phyloP scores from a whole-genome alignment of 2,329 filamentous ascomycete genomes.

The Calonectria leucothoes region DNA sequence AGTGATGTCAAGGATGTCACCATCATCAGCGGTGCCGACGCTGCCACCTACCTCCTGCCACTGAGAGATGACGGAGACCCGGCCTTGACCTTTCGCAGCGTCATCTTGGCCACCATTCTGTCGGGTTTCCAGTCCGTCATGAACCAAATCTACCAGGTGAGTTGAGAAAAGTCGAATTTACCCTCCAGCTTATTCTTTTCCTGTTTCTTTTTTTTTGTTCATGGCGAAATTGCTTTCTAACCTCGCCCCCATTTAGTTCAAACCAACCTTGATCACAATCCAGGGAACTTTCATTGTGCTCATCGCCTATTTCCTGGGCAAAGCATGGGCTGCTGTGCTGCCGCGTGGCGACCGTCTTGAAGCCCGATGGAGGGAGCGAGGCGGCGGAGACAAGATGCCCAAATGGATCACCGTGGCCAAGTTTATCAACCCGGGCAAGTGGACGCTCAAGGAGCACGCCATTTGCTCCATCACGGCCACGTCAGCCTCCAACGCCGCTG shows the following conservation, averaged over 20 bases:
- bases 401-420: slow-evolving; percentile 51
- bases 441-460: slow-evolving; percentile 67
- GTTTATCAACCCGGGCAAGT: slow-evolving; percentile 64
- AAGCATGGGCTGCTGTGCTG: slow-evolving; percentile 48
- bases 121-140: slow-evolving; percentile 66
- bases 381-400: slow-evolving; percentile 55
- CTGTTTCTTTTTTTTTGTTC: no score
- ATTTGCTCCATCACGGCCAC: slow-evolving; percentile 66
- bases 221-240: slow-evolving; percentile 13
- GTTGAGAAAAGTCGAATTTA: no score
- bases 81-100: slow-evolving; percentile 63
- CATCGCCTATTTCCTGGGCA: slow-evolving; percentile 67
- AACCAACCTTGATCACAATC: slow-evolving; percentile 61
- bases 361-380: slow-evolving; percentile 57
- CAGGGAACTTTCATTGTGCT: slow-evolving; percentile 67
- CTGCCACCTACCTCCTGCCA: slow-evolving; percentile 59
- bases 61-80: slow-evolving; percentile 65
- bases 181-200: no score
- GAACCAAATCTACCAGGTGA: slow-evolving; percentile 65
- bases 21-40: slow-evolving; percentile 65
- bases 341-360: slow-evolving; percentile 64
- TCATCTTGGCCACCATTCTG: slow-evolving; percentile 61
- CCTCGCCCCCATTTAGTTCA: slow-evolving; percentile 54
- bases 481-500: slow-evolving; percentile 61
- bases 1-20: slow-evolving; percentile 55